Percentiles rank a stretch among this genome's conserved stretches.
Conservation (phyloP, 2,329 filamentous ascomycete genomes). For the Parafenestella ontariensis region DNA sequence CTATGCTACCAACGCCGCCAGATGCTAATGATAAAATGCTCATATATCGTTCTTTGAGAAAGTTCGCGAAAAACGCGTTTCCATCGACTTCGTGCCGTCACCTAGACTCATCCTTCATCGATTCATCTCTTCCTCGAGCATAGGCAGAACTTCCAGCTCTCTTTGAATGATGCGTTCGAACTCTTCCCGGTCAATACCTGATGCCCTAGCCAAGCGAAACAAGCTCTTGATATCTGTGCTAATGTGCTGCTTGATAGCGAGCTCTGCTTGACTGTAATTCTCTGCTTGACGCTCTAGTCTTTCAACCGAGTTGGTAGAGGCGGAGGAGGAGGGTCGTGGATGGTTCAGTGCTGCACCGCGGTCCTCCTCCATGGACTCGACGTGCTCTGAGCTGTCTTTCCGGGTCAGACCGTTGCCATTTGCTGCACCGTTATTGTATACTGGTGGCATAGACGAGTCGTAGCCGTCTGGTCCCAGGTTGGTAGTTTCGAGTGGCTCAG, state of each 20-base stretch:
- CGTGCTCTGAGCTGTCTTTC: conserved; percentile 28
- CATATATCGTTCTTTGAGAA: not conserved
- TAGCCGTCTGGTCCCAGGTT: conserved; percentile 40
- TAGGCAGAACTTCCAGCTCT: conserved; percentile 72
- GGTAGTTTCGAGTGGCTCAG: conserved; percentile 53
- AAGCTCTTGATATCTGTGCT: conserved; percentile 79
- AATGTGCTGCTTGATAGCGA: conserved; percentile 80
- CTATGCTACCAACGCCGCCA: conserved; percentile 15
- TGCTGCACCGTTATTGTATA: conserved; percentile 15
- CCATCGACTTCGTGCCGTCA: not conserved
- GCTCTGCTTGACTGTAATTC: conserved; percentile 69
- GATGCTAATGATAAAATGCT: conserved; percentile 6
- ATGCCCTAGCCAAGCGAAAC: conserved; percentile 72
- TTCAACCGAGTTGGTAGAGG: conserved; percentile 63
- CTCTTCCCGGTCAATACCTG: conserved; percentile 76
- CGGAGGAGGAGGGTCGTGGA: conserved; percentile 45
- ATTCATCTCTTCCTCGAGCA: conserved; percentile 68
- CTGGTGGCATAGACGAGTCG: conserved; percentile 41
- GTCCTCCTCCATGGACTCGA: conserved; percentile 30
- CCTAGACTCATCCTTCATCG: not conserved
- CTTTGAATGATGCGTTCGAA: conserved; percentile 75
- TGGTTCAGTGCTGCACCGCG: conserved; percentile 37
- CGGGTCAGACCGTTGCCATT: conserved; percentile 4
- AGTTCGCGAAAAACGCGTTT: not conserved
- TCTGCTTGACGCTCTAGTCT: conserved; percentile 62